These are phyloP conservation scores for Irpex sp. DNA, from an alignment of 1,284 basidiomycete species.

Conservation along the genomic window DNA sequence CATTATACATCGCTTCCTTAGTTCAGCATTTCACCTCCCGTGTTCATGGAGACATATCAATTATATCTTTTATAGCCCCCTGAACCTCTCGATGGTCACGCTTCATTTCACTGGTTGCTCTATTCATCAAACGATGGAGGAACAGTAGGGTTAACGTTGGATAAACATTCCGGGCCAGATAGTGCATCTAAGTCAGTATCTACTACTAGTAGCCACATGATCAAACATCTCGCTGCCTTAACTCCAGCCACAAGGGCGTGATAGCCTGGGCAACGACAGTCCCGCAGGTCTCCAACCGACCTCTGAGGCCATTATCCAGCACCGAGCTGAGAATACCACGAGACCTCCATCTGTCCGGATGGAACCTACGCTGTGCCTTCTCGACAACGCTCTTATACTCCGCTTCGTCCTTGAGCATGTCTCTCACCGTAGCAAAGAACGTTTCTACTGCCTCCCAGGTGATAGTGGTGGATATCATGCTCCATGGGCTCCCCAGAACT, in stretches of 20 bases:
- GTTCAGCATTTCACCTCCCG: too few relatives aligned
- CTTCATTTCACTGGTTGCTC: too few relatives aligned
- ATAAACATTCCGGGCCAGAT: too few relatives aligned
- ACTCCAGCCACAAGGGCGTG: constrained; percentile 9
- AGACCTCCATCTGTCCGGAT: constrained; percentile 12
- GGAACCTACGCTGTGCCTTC: constrained; percentile 12
- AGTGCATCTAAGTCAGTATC: too few relatives aligned
- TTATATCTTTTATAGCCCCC: too few relatives aligned
- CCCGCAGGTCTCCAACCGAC: constrained; percentile 6
- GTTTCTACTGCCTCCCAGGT: constrained; percentile 8
- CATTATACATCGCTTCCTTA: too few relatives aligned
- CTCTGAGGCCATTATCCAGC: constrained; percentile 2
- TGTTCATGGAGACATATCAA: too few relatives aligned
- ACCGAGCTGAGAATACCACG: constrained; percentile 8
- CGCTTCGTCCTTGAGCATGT: not conserved
- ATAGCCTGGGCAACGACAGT: constrained; percentile 12
- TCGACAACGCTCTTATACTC: constrained; percentile 8
- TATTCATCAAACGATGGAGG: too few relatives aligned
- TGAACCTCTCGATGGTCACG: too few relatives aligned
- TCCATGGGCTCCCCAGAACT: constrained; percentile 1
- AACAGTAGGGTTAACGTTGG: too few relatives aligned
- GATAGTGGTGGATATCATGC: not conserved
- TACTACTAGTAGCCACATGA: too few relatives aligned
- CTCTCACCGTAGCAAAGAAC: constrained; percentile 2
- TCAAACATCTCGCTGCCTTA: not conserved